phyloP scores from a whole-genome alignment of 768 basidiomycete species.

The Coprinellus micaceus region DNA sequence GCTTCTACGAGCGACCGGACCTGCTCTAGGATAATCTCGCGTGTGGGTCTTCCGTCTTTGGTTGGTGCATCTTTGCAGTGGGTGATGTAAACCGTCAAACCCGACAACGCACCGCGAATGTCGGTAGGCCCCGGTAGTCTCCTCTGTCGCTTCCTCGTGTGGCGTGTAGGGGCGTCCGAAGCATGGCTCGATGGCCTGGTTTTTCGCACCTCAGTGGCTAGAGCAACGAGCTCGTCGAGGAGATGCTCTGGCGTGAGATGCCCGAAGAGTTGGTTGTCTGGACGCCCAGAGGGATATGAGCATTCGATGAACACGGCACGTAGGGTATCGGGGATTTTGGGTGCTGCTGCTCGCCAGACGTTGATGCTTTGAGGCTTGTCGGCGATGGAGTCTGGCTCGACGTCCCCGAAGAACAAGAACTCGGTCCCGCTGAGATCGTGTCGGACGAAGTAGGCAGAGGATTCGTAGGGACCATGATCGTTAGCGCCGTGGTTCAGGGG shows the following conservation, averaged over 20 bases:
- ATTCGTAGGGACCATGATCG: slow-evolving; percentile 57
- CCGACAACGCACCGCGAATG: slow-evolving; percentile 49
- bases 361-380: slow-evolving; percentile 52
- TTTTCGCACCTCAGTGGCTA: slow-evolving; percentile 66
- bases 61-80: slow-evolving; percentile 79
- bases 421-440: slow-evolving; percentile 59
- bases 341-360: slow-evolving; percentile 83
- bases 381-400: slow-evolving; percentile 80
- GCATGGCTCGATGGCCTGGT: slow-evolving; percentile 27
- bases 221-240: slow-evolving; percentile 62
- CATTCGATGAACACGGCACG: slow-evolving; percentile 93
- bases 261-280: slow-evolving; percentile 69
- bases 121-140: slow-evolving; percentile 39
- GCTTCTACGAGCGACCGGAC: slow-evolving; percentile 58
- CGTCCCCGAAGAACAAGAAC: slow-evolving; percentile 92
- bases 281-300: slow-evolving; percentile 76
- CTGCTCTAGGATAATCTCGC: slow-evolving; percentile 70
- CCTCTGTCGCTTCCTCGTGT: slow-evolving; percentile 36
- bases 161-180: slow-evolving; percentile 23
- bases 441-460: slow-evolving; percentile 82
- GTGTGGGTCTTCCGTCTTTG: slow-evolving; percentile 45
- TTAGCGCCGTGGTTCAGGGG: slow-evolving; percentile 72
- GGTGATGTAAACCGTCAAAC: slow-evolving; percentile 70
- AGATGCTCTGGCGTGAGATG: slow-evolving; percentile 84
- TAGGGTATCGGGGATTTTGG: slow-evolving; percentile 65